Conservation (phyloP, 331 rosid genomes). For the Cydonia oblonga region DNA sequence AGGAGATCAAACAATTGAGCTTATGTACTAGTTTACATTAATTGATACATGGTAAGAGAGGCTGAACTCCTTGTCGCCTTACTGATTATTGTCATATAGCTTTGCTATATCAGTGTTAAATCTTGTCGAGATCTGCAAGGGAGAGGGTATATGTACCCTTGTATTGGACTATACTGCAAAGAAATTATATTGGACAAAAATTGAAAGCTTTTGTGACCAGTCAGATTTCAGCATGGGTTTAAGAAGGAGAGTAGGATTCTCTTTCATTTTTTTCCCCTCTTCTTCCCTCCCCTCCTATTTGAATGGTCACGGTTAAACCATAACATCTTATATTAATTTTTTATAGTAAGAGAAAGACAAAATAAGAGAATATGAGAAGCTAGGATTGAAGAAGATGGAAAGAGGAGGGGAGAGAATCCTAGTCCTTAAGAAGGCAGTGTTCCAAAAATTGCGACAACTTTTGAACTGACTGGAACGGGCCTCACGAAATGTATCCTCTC, state of each 20-base stretch:
- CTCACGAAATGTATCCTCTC: neutral
- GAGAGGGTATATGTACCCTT: neutral
- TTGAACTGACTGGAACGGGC: neutral
- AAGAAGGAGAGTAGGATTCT: no score
- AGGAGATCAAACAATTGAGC: neutral
- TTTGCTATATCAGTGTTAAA: neutral
- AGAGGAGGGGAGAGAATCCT: no score
- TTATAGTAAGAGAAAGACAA: no score
- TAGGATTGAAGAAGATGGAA: no score
- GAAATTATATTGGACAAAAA: neutral
- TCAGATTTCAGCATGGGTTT: neutral
- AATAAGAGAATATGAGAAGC: no score
- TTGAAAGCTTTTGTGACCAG: neutral
- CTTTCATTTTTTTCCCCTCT: no score
- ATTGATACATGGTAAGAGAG: neutral
- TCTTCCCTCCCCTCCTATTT: no score
- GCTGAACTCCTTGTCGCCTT: neutral
- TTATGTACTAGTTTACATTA: neutral
- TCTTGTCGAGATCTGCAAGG: neutral
- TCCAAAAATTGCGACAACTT: neutral
- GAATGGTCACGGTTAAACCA: no score
- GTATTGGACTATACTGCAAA: neutral
- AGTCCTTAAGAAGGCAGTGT: neutral
- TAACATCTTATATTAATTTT: no score
- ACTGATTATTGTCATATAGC: neutral